A percentile compares a stretch with the other conserved stretches of the same genome.
Conservation (phyloP, 2,329 filamentous ascomycete species). For the Aspergillus tamarii region DNA sequence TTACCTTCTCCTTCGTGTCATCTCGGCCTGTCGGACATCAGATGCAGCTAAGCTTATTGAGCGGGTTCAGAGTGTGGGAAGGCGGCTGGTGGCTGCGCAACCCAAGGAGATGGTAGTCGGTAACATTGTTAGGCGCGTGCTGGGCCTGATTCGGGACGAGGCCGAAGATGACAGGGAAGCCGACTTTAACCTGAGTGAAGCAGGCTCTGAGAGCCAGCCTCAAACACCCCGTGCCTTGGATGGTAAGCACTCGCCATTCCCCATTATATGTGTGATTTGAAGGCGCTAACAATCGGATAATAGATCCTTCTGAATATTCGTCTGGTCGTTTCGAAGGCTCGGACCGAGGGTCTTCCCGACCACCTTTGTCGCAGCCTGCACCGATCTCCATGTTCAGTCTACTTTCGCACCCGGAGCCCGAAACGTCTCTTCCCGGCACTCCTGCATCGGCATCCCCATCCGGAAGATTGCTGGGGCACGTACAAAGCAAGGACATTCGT, state of each 20-base stretch:
- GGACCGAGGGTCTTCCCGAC: conserved; percentile 50
- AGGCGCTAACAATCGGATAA: conserved; percentile 14
- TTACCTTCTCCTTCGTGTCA: conserved; percentile 82
- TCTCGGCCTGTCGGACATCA: conserved; percentile 77
- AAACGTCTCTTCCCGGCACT: conserved; percentile 44
- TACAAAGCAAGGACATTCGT: conserved; percentile 67
- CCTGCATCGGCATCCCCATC: conserved; percentile 40
- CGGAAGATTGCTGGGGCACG: conserved; percentile 34
- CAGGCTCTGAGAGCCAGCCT: conserved; percentile 57
- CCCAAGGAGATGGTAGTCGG: conserved; percentile 90
- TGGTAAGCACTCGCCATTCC: conserved; percentile 28
- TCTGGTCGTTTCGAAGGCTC: conserved; percentile 33
- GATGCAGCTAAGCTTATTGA: conserved; percentile 79
- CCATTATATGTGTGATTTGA: not conserved
- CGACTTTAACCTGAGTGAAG: conserved; percentile 63
- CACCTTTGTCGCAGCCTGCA: conserved; percentile 62
- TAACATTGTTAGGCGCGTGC: conserved; percentile 87
- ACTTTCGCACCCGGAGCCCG: conserved; percentile 67
- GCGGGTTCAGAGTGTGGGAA: conserved; percentile 77
- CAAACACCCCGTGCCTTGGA: conserved; percentile 45
- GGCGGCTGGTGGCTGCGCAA: conserved; percentile 77
- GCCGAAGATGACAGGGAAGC: conserved; percentile 77
- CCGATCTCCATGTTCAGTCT: conserved; percentile 85
- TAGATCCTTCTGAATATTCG: conserved; percentile 34
- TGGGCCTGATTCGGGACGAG: conserved; percentile 90